Evolutionary conservation across 2,329 filamentous ascomycete genomes (phyloP).

Genomic region (Hymenoscyphus fraxineus): DNA sequence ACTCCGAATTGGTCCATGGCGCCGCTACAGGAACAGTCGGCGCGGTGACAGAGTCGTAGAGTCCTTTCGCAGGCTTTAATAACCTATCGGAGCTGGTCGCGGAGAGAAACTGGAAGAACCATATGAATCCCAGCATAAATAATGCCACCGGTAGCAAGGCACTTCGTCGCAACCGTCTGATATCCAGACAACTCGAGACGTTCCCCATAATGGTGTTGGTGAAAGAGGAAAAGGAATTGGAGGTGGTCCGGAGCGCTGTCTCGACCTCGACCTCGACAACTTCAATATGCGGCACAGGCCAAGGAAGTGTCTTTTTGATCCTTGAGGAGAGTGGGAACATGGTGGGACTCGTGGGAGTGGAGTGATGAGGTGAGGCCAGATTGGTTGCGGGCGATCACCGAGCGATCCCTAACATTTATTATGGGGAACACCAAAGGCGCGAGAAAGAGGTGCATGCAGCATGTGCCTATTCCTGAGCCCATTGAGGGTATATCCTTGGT

Average conservation of each 20-base stretch:
- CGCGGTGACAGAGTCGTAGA: not conserved
- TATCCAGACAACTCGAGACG: not conserved
- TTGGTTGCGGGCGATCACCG: no score
- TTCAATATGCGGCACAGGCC: not conserved
- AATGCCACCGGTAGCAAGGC: constrained; percentile 1
- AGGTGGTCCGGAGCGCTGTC: not conserved
- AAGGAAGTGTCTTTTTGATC: no score
- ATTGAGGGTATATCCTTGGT: no score
- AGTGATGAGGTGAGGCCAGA: no score
- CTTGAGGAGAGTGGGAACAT: not conserved
- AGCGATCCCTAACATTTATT: no score
- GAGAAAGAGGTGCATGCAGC: no score
- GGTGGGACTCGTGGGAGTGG: not conserved
- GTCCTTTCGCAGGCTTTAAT: constrained; percentile 8
- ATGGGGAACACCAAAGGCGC: no score
- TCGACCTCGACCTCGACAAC: not conserved
- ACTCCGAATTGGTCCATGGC: not conserved
- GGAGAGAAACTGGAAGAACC: constrained; percentile 6
- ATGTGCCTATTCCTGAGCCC: no score
- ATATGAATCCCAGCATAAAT: constrained; percentile 8
- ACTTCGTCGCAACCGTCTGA: constrained; percentile 2
- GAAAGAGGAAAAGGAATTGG: not conserved
- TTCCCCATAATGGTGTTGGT: not conserved
- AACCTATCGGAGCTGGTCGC: not conserved
- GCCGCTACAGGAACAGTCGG: not conserved